A percentile compares a stretch with the other conserved stretches of the same genome.
Conservation (phyloP, 441 rosid genomes). For the Sinapis alba region DNA sequence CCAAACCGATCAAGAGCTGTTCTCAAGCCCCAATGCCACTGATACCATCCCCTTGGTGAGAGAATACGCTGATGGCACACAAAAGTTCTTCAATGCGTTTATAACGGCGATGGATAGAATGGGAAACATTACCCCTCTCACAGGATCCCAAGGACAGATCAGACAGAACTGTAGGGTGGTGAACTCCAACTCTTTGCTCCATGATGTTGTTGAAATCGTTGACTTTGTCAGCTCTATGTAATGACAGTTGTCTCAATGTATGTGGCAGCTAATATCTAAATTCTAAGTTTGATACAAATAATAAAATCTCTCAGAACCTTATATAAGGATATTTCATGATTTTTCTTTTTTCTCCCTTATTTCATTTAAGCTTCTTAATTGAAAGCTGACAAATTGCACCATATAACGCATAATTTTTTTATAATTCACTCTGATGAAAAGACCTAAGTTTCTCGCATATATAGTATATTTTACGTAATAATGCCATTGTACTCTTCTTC, state of each 20-base stretch:
- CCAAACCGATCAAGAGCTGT: conserved; percentile 50
- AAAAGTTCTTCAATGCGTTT: conserved; percentile 43
- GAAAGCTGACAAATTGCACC: no score
- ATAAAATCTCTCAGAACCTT: background rate
- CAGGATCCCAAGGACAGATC: conserved; percentile 52
- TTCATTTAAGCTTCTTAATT: background rate
- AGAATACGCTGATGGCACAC: conserved; percentile 34
- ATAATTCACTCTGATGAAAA: no score
- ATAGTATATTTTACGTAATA: no score
- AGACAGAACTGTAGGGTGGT: conserved; percentile 43
- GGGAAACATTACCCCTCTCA: conserved; percentile 49
- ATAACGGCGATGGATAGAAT: conserved; percentile 47
- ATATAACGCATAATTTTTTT: no score
- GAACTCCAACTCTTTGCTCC: conserved; percentile 32
- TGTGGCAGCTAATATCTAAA: conserved; percentile 1
- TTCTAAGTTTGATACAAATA: background rate
- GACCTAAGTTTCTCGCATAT: no score
- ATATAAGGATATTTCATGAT: background rate
- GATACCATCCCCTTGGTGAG: conserved; percentile 46
- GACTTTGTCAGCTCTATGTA: conserved; percentile 32
- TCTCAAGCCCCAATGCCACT: conserved; percentile 38
- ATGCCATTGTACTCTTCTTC: no score
- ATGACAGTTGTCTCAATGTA: background rate
- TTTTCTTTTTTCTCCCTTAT: background rate
- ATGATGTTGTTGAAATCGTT: conserved; percentile 22